Evolutionary conservation across 2,329 filamentous ascomycete species (phyloP), one percentile per base, ranked within the genome.

Genomic region (Neoscytalidium dimidiatum): DNA sequence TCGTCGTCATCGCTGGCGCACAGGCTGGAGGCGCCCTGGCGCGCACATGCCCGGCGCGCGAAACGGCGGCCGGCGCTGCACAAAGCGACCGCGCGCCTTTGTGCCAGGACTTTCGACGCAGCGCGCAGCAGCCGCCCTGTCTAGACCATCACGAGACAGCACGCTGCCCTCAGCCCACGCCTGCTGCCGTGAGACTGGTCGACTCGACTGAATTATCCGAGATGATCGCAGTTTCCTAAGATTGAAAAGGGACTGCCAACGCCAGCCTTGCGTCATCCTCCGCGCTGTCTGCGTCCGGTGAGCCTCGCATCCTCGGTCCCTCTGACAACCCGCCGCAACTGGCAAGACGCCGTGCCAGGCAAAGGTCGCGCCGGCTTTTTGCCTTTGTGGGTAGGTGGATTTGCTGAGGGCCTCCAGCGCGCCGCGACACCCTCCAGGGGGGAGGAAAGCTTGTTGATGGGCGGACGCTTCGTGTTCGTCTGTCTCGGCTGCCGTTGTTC

Each of bases 181-280:
- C 41, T 13, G 28, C 56, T 46, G 56, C 56, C 41, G 56, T 46
- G 56, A 31, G 33, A 46, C 56, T 46, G 35, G 28, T 29, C 52
- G 52, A n/a, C 52, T 19, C 51, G 41, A 8, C 23, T 26, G 38
- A 4, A 29, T 29, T 29, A 28, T 29, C 23, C 38, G 35, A 57
- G 56, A 33, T 60, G 56, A 60, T 60, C 56, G 56, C 56, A 60
- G 56, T 60, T 60, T 60, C 56, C 38, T 60, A 26, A 60, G 43
- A 60, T 60, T 60, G 46, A 41, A 17, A n/a, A 60, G 56, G 56
- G 56, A 33, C 56, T 17, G 19, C 3, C 26, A 17, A 33, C 41
- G 7, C 13, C 23, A 41, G 56, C 56, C 56, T 46, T 60, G 56
- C 56, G 56, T 60, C 56, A 60, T 35, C 41, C 19, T 31, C 28